phyloP scores from a whole-genome alignment of 2,329 filamentous ascomycete genomes.

The Uncinocarpus reesii region DNA sequence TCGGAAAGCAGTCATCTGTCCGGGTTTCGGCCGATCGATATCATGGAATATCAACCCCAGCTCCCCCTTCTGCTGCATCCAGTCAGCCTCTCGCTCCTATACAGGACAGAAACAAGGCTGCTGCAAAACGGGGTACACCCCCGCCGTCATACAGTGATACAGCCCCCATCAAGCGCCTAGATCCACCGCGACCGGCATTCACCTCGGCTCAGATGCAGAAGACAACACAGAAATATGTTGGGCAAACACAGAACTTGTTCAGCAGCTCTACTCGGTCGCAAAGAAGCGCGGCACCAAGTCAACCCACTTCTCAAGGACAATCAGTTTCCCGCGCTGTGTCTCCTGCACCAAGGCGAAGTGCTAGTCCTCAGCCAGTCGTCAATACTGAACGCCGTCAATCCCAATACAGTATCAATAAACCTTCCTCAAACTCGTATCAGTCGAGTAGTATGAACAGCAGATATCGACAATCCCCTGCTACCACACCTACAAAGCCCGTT shows the following conservation, averaged over 20 bases:
- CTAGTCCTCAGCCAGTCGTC: conserved; percentile 27
- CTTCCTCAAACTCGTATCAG: conserved; percentile 38
- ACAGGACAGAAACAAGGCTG: conserved; percentile 22
- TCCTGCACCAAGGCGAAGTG: conserved; percentile 30
- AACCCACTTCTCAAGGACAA: conserved; percentile 27
- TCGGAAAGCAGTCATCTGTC: conserved; percentile 65
- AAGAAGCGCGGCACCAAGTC: conserved; percentile 18
- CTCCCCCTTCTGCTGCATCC: conserved; percentile 38
- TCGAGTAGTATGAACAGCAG: conserved; percentile 34
- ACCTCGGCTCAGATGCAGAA: conserved; percentile 94
- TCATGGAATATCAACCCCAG: conserved; percentile 82
- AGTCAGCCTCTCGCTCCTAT: conserved; percentile 16
- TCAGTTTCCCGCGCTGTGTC: conserved; percentile 30
- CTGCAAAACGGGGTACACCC: conserved; percentile 61
- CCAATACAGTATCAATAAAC: conserved; percentile 36
- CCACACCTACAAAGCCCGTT: conserved; percentile 23
- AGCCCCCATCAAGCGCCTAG: conserved; percentile 60
- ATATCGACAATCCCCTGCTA: conserved; percentile 24
- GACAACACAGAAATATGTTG: conserved; percentile 77
- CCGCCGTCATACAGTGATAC: conserved; percentile 75
- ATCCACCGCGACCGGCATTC: conserved; percentile 80
- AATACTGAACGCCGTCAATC: conserved; percentile 24
- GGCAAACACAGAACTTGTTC: conserved; percentile 74
- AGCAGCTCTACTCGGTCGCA: conserved; percentile 24
- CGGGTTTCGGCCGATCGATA: conserved; percentile 95